Percentiles rank a stretch among this genome's conserved stretches.
phyloP scores from a whole-genome alignment of 371 early-diverging fungal genomes.

The Mortierella sp. region DNA sequence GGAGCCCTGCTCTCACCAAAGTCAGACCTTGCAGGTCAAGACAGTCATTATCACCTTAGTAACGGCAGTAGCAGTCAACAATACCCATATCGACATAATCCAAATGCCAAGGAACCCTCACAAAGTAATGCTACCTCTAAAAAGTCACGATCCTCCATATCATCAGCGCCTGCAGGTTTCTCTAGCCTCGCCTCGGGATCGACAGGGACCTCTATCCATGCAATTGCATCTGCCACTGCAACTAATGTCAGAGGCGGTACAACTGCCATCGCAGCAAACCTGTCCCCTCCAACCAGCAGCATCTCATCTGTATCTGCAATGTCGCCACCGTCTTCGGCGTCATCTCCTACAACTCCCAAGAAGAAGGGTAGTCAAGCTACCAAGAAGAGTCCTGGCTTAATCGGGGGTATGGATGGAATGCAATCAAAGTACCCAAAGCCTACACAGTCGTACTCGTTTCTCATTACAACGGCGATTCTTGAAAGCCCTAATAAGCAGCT shows the following conservation, averaged over 20 bases:
- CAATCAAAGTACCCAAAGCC: constrained; percentile 70
- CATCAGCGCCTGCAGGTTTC: constrained; percentile 9
- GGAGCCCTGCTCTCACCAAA: constrained; percentile 47
- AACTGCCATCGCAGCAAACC: constrained; percentile 33
- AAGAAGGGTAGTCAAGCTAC: constrained; percentile 20
- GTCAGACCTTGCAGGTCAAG: constrained; percentile 33
- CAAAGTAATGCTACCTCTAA: constrained; percentile 26
- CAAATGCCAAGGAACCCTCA: background rate
- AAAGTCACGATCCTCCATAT: constrained; percentile 31
- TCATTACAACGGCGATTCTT: constrained; percentile 94
- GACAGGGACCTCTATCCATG: constrained; percentile 26
- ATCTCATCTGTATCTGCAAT: constrained; percentile 16
- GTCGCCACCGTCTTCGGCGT: constrained; percentile 22
- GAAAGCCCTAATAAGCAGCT: constrained; percentile 79
- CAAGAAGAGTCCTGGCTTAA: constrained; percentile 16
- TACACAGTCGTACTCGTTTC: constrained; percentile 91
- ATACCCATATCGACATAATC: constrained; percentile 7
- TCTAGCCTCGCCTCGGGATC: constrained; percentile 21
- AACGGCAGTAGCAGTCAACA: background rate
- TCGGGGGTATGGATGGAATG: background rate
- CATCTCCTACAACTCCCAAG: constrained; percentile 33
- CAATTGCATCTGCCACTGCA: constrained; percentile 41
- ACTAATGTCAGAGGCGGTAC: constrained; percentile 30
- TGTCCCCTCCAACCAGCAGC: constrained; percentile 27
- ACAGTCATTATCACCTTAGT: constrained; percentile 25